These are phyloP conservation scores for Calonectria hawksworthii DNA, from an alignment of 2,329 filamentous ascomycete genomes.

Conservation along the genomic window DNA sequence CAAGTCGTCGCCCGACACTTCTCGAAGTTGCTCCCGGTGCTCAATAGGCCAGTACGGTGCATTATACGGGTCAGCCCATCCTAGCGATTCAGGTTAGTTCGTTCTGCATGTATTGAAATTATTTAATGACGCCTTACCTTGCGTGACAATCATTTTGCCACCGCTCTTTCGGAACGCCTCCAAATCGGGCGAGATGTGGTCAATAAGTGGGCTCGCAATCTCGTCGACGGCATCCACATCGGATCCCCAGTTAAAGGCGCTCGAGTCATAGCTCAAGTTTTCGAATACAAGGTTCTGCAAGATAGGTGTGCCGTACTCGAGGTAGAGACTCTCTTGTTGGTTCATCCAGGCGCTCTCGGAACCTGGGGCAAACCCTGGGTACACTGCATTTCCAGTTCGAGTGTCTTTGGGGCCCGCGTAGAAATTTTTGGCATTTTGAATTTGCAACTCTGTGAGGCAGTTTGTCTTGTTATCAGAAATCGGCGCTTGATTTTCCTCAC, in stretches of 20 bases:
- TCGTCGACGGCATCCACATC: conserved; percentile 12
- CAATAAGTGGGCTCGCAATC: conserved; percentile 6
- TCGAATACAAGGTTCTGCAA: conserved; percentile 14
- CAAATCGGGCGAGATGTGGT: background rate
- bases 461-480: background rate
- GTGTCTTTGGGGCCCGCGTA: conserved; percentile 1
- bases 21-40: conserved; percentile 5
- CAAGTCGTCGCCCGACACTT: background rate
- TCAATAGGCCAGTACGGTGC: conserved; percentile 10
- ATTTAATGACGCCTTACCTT: background rate
- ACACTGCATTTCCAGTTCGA: background rate
- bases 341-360: conserved; percentile 13
- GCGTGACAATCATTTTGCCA: conserved; percentile 11
- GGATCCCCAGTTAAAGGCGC: background rate
- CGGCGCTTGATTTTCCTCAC: background rate
- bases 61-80: conserved; percentile 19
- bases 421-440: background rate
- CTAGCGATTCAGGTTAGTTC: background rate
- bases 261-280: conserved; percentile 9
- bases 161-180: conserved; percentile 7
- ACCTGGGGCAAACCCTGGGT: conserved; percentile 6
- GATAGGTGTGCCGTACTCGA: background rate
- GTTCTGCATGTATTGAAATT: background rate
- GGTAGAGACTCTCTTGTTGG: conserved; percentile 5
- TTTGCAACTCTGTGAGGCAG: background rate